A percentile compares a stretch with the other conserved stretches of the same genome.
Conservation (phyloP, 306 rosid genomes). For the Prunus padus region DNA sequence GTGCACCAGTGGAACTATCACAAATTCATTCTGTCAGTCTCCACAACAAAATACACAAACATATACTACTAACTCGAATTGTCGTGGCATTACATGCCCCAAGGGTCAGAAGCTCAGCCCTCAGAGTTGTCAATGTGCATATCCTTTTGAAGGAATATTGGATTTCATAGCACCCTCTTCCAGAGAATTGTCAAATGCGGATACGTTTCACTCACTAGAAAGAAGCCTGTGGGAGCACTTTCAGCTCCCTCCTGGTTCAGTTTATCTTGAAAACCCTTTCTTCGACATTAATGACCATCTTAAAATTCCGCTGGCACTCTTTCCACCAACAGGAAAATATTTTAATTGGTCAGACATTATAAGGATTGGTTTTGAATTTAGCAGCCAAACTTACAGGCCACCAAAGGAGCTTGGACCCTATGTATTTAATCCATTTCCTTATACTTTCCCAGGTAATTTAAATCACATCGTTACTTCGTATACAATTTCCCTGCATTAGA, state of each 20-base stretch:
- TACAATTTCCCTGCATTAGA: conserved; percentile 6
- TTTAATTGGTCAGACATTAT: conserved; percentile 72
- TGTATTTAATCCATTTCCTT: conserved; percentile 63
- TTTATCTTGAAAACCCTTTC: conserved; percentile 64
- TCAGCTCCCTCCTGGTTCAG: conserved; percentile 76
- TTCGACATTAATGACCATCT: conserved; percentile 82
- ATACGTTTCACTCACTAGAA: conserved; percentile 62
- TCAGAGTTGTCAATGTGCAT: conserved; percentile 87
- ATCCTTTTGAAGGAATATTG: conserved; percentile 73
- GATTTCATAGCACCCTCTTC: conserved; percentile 79
- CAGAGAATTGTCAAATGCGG: conserved; percentile 58
- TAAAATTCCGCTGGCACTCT: conserved; percentile 70
- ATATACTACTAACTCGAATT: conserved; percentile 73
- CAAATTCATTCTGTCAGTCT: too few species aligned
- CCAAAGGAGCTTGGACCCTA: conserved; percentile 78
- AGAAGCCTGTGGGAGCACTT: conserved; percentile 62
- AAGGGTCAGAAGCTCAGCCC: conserved; percentile 70
- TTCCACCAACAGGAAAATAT: conserved; percentile 60
- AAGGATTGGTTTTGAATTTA: conserved; percentile 77
- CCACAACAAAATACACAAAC: conserved; percentile 45
- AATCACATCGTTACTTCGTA: conserved; percentile 1
- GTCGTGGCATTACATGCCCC: conserved; percentile 58
- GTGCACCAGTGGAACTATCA: too few species aligned
- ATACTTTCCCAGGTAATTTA: conserved; percentile 62
- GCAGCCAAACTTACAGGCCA: conserved; percentile 84